These are phyloP conservation scores for Candida anutae DNA, from an alignment of 1,139 yeast genomes.

Conservation along the genomic window DNA sequence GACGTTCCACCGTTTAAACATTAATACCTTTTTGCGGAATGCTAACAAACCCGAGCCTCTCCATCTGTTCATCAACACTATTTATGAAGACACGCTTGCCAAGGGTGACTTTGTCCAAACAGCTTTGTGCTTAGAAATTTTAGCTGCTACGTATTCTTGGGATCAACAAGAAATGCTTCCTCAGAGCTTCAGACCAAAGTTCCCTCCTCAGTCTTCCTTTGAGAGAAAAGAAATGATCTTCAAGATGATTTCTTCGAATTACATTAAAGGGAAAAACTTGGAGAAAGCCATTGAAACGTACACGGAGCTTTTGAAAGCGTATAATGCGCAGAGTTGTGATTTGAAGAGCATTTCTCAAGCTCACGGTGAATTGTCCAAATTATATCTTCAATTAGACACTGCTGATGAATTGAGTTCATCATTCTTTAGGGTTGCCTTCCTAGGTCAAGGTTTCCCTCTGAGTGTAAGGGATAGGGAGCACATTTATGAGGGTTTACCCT, in stretches of 20 bases:
- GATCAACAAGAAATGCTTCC: slow-evolving; percentile 52
- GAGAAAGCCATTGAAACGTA: slow-evolving; percentile 35
- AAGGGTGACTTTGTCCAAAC: slow-evolving; percentile 73
- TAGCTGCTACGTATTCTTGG: slow-evolving; percentile 78
- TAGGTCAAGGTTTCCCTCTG: slow-evolving; percentile 81
- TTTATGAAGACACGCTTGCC: slow-evolving; percentile 57
- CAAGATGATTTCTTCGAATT: slow-evolving; percentile 66
- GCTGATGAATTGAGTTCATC: slow-evolving; percentile 72
- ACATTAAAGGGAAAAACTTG: slow-evolving; percentile 52
- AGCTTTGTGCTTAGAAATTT: slow-evolving; percentile 68
- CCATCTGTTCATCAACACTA: slow-evolving; percentile 66
- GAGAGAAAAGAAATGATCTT: slow-evolving; percentile 72
- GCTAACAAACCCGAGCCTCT: slow-evolving; percentile 77
- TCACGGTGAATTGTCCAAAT: slow-evolving; percentile 59
- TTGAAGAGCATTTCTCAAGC: slow-evolving; percentile 70
- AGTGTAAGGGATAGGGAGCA: slow-evolving; percentile 70
- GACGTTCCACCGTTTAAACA: slow-evolving; percentile 70
- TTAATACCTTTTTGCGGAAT: slow-evolving; percentile 69
- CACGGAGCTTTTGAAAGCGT: slow-evolving; percentile 70
- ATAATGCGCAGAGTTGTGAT: slow-evolving; percentile 68
- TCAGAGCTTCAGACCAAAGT: slow-evolving; percentile 54
- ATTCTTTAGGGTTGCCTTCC: slow-evolving; percentile 70
- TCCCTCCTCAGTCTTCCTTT: slow-evolving; percentile 75
- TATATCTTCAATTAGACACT: slow-evolving; percentile 61
- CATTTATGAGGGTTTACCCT: slow-evolving; percentile 80